A percentile compares a stretch with the other conserved stretches of the same genome.
Evolutionary conservation across 2,329 filamentous ascomycete species (phyloP).

Genomic region (Lachnellula cervina): DNA sequence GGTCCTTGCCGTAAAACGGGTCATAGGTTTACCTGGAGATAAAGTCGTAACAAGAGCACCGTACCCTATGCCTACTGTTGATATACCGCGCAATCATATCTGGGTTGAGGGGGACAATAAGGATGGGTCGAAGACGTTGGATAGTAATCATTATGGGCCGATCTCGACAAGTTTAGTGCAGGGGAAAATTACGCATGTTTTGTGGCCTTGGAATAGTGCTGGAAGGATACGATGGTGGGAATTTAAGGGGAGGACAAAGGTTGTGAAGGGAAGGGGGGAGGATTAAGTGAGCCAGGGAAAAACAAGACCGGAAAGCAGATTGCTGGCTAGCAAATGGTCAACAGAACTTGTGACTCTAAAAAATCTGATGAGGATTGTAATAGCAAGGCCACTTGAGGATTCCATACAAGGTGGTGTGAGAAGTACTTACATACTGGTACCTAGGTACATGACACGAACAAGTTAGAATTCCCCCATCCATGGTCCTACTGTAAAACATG

Average conservation of each 20-base stretch:
- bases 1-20: slow-evolving; percentile 69
- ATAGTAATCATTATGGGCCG: slow-evolving; percentile 90
- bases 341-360: too few relatives aligned
- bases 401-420: too few relatives aligned
- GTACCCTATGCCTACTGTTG: slow-evolving; percentile 51
- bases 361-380: too few relatives aligned
- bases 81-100: slow-evolving; percentile 77
- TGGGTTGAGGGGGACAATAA: slow-evolving; percentile 85
- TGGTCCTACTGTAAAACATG: too few relatives aligned
- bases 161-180: slow-evolving; percentile 70
- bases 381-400: too few relatives aligned
- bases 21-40: slow-evolving; percentile 79
- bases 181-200: slow-evolving; percentile 66
- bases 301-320: neutral
- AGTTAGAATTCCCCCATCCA: too few relatives aligned
- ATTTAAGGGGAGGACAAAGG: slow-evolving; percentile 36
- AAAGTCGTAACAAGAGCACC: slow-evolving; percentile 61
- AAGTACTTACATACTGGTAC: too few relatives aligned
- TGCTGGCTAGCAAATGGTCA: neutral
- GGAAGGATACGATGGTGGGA: slow-evolving; percentile 56
- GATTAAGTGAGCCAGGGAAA: slow-evolving; percentile 9
- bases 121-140: slow-evolving; percentile 60
- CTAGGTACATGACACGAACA: too few relatives aligned
- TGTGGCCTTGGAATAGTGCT: slow-evolving; percentile 62
- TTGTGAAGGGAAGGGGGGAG: slow-evolving; percentile 32